These are phyloP conservation scores for Thermoascus crustaceus DNA, from an alignment of 2,329 filamentous ascomycete species.

Conservation along the genomic window DNA sequence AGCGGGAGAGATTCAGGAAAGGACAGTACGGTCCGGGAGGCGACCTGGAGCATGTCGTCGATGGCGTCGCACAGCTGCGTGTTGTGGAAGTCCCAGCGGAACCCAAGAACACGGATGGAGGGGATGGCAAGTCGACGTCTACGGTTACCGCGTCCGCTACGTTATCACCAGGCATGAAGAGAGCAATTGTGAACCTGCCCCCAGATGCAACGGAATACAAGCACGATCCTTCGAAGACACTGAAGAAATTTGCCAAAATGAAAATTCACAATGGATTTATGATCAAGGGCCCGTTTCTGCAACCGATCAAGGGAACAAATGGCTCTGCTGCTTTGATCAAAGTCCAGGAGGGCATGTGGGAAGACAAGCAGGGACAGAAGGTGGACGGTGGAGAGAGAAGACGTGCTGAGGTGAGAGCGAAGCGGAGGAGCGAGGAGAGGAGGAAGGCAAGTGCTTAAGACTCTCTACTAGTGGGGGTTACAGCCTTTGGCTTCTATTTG, in stretches of 20 bases:
- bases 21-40: slow-evolving; percentile 75
- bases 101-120: slow-evolving; percentile 19
- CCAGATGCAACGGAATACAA: slow-evolving; percentile 49
- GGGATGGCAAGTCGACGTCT: slow-evolving; percentile 13
- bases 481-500: too few species aligned
- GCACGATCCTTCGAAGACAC: slow-evolving; percentile 32
- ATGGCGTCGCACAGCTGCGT: slow-evolving; percentile 51
- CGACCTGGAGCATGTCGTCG: slow-evolving; percentile 65
- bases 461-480: too few species aligned
- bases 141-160: slow-evolving; percentile 42
- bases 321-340: slow-evolving; percentile 57
- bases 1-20: slow-evolving; percentile 75
- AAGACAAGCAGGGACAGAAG: slow-evolving; percentile 77
- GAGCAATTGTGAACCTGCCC: slow-evolving; percentile 53
- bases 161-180: slow-evolving; percentile 47
- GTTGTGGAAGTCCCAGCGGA: slow-evolving; percentile 48
- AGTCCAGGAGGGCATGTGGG: slow-evolving; percentile 85
- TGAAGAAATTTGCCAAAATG: slow-evolving; percentile 55
- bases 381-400: slow-evolving; percentile 94
- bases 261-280: slow-evolving; percentile 58
- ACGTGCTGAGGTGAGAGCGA: slow-evolving; percentile 75
- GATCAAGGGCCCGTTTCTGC: slow-evolving; percentile 67
- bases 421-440: slow-evolving; percentile 71
- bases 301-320: slow-evolving; percentile 55
- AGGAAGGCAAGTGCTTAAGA: slow-evolving; percentile 49